Evolutionary conservation across 257 asterid species (phyloP).

Genomic region (Solanum clarkiae): DNA sequence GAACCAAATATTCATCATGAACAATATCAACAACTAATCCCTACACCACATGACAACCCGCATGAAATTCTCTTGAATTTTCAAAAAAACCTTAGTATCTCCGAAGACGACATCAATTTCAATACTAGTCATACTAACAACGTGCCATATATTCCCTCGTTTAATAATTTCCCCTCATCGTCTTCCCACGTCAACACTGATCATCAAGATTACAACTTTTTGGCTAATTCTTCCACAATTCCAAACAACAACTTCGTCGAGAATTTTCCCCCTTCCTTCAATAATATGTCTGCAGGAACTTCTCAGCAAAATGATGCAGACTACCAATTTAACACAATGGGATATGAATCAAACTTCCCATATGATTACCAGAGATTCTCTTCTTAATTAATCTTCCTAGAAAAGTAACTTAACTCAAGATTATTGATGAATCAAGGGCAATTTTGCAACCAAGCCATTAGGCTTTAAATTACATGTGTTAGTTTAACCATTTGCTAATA

Average conservation of each 20-base stretch:
- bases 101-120: conserved; percentile 9
- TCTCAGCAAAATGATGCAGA: conserved; percentile 9
- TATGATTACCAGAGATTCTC: conserved; percentile 19
- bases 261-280: neutral
- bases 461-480: neutral
- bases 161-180: conserved; percentile 1
- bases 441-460: neutral
- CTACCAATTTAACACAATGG: conserved; percentile 19
- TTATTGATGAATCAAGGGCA: neutral
- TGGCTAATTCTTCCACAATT: neutral
- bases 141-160: conserved; percentile 4
- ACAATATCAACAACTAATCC: conserved; percentile 1
- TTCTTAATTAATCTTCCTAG: neutral
- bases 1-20: conserved; percentile 4
- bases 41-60: conserved; percentile 1
- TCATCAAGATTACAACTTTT: conserved; percentile 8
- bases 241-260: neutral
- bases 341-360: conserved; percentile 24
- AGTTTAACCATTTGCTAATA: neutral
- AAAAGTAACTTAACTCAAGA: neutral
- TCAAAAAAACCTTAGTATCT: conserved; percentile 31
- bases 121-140: conserved; percentile 3
- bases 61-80: conserved; percentile 13
- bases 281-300: neutral
- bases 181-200: neutral